Evolutionary conservation across 306 rosid genomes (phyloP), one percentile per base, ranked within the genome.

Genomic region (Cicer judaicum): DNA sequence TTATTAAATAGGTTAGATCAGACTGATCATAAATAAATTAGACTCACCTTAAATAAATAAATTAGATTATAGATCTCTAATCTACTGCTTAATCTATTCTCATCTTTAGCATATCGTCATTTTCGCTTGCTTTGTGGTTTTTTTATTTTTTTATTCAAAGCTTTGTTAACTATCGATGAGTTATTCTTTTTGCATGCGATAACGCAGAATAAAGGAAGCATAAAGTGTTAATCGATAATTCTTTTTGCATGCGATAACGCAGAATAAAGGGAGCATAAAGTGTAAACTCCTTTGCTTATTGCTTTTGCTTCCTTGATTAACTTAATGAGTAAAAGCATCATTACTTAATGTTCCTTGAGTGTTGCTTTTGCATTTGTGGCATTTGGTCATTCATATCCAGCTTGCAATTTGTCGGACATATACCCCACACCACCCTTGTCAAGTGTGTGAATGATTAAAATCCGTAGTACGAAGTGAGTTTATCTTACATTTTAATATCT

Each of bases 291-390:
- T 39, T 63, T 40, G 67, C 47, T 8, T 55, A 16, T 18, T 55
- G 41, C 64, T 60, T 60, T 52, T 55, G 56, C 10, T 47, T 46
- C 18, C 10, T 43, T 43, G 16, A 42, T 42, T 42, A 4, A 18
- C n/a, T 41, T 2, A 10, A 6, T 10, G 10, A 16, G 14, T 64
- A 14, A 15, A 39, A 8, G 49, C n/a, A 43, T 65, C 16, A 19
- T 43, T 29, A 29, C 34, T 29, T 44, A 0, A 43, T 66, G 38
- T 66, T 12, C 55, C 55, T 19, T 18, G 18, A 40, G 71, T 66
- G 55, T 66, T 11, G 71, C 55, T 65, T 43, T 43, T 65, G 40
- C 11, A 65, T 65, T 39, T 38, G 47, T 63, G 24, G 48, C 48
- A 38, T 61, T 36, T 11, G 66, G 21, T 11, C 9, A 34, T n/a